Conservation (phyloP, 768 basidiomycete genomes). For the Tulasnella sp. region DNA sequence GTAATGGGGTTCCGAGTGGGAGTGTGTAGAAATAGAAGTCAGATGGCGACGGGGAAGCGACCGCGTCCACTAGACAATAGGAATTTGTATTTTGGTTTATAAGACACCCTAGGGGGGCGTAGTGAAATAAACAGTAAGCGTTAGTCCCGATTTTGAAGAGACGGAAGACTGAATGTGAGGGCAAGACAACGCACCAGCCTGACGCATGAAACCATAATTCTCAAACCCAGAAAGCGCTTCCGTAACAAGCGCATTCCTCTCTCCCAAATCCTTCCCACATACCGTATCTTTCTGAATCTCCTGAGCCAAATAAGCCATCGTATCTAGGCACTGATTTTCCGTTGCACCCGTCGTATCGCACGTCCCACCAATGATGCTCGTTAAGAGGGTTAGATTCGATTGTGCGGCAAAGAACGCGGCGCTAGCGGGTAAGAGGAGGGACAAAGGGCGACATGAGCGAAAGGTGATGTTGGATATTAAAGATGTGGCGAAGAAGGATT, state of each 20-base stretch:
- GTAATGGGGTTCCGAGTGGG: constrained; percentile 18
- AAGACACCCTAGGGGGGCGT: constrained; percentile 17
- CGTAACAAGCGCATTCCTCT: constrained; percentile 21
- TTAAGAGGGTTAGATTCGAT: constrained; percentile 21
- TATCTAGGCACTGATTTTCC: constrained; percentile 15
- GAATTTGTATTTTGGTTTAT: constrained; percentile 20
- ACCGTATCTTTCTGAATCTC: constrained; percentile 16
- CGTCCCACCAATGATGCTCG: constrained; percentile 21
- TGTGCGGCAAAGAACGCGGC: constrained; percentile 20
- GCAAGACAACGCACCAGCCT: constrained; percentile 21
- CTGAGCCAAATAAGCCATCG: constrained; percentile 21
- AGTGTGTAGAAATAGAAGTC: constrained; percentile 20
- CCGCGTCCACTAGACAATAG: constrained; percentile 22
- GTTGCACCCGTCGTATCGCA: constrained; percentile 19
- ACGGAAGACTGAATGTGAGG: not conserved
- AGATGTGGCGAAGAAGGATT: constrained; percentile 23
- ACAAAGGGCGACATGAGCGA: constrained; percentile 20
- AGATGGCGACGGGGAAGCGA: constrained; percentile 14
- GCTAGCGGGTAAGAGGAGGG: constrained; percentile 19
- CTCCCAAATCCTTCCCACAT: constrained; percentile 22
- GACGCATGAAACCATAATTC: constrained; percentile 22
- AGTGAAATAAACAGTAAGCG: not conserved
- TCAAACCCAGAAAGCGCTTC: constrained; percentile 24
- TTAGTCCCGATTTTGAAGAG: too few relatives aligned
- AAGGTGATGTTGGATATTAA: constrained; percentile 22